These are phyloP conservation scores for Penicillium digitatum DNA, from an alignment of 2,329 filamentous ascomycete genomes.

Conservation along the genomic window DNA sequence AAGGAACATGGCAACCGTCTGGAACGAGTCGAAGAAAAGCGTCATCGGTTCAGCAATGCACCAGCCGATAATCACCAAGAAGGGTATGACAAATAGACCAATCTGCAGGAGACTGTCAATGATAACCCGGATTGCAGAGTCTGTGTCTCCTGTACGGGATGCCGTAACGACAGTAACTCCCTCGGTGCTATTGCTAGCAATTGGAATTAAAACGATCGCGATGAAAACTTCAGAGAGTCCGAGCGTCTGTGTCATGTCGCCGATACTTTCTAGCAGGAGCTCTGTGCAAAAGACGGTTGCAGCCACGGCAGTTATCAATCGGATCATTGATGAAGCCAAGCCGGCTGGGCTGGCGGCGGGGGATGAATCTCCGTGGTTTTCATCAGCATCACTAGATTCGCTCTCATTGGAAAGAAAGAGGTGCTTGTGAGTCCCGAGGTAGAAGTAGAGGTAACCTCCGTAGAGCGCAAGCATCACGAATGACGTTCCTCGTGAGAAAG, in stretches of 20 bases:
- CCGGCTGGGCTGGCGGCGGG: not conserved
- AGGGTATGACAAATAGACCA: conserved; percentile 67
- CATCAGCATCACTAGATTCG: not conserved
- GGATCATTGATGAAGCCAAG: conserved; percentile 1
- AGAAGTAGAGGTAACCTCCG: conserved; percentile 66
- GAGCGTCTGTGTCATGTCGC: conserved; percentile 58
- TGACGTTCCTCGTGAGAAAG: conserved; percentile 67
- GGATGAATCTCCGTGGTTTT: not conserved
- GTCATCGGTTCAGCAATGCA: conserved; percentile 65
- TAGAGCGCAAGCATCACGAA: conserved; percentile 67
- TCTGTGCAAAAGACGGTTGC: conserved; percentile 66
- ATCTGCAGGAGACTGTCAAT: conserved; percentile 74
- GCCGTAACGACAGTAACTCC: conserved; percentile 71
- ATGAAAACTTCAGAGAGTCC: conserved; percentile 69
- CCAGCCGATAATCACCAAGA: conserved; percentile 70
- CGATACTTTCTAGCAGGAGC: conserved; percentile 65
- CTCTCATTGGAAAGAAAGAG: conserved; percentile 53
- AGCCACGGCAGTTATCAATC: conserved; percentile 44
- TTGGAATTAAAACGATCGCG: conserved; percentile 67
- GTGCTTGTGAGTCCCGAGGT: conserved; percentile 65
- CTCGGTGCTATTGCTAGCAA: conserved; percentile 69
- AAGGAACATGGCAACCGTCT: conserved; percentile 66
- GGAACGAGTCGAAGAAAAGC: conserved; percentile 68
- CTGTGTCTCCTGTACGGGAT: conserved; percentile 61
- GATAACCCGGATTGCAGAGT: conserved; percentile 64